Conservation (phyloP, 1,284 basidiomycete species). For the Malassezia sp. region DNA sequence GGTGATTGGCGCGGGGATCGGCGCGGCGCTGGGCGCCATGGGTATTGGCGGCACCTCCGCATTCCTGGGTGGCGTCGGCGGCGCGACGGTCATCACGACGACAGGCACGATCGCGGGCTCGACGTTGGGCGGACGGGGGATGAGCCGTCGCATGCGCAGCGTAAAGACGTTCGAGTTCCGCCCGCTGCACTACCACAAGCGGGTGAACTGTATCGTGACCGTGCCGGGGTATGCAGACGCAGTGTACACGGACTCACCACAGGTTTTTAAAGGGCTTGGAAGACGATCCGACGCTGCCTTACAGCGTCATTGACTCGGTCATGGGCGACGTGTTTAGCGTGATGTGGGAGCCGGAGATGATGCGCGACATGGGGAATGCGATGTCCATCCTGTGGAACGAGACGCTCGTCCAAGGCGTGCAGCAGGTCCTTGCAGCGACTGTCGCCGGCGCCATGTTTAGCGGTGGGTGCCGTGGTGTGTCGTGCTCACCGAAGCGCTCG, state of each 20-base stretch:
- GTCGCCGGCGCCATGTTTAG: constrained; percentile 40
- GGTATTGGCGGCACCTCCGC: constrained; percentile 41
- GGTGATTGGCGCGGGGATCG: constrained; percentile 44
- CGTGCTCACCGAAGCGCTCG: constrained; percentile 33
- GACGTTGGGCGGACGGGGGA: constrained; percentile 39
- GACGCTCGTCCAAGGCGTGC: constrained; percentile 43
- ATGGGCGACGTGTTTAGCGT: constrained; percentile 45
- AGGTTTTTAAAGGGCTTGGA: constrained; percentile 39
- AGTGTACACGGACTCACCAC: too few species aligned
- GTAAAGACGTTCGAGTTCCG: constrained; percentile 45
- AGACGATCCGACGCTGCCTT: constrained; percentile 42
- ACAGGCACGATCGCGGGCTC: constrained; percentile 42
- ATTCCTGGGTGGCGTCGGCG: constrained; percentile 43
- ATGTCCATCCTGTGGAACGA: constrained; percentile 45
- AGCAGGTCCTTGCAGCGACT: constrained; percentile 41
- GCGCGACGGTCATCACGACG: constrained; percentile 43
- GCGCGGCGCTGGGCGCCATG: constrained; percentile 40
- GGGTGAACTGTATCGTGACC: constrained; percentile 42
- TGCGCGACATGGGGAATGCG: constrained; percentile 46
- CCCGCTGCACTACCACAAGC: constrained; percentile 46
- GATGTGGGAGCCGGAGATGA: constrained; percentile 47
- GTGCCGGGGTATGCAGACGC: too few species aligned
- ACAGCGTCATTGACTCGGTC: constrained; percentile 43
- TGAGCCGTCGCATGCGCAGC: constrained; percentile 37
- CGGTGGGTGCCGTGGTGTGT: constrained; percentile 12